Evolutionary conservation across 2,329 filamentous ascomycete genomes (phyloP), one percentile per base, ranked within the genome.

Genomic region (Aspergillus quadrilineatus): DNA sequence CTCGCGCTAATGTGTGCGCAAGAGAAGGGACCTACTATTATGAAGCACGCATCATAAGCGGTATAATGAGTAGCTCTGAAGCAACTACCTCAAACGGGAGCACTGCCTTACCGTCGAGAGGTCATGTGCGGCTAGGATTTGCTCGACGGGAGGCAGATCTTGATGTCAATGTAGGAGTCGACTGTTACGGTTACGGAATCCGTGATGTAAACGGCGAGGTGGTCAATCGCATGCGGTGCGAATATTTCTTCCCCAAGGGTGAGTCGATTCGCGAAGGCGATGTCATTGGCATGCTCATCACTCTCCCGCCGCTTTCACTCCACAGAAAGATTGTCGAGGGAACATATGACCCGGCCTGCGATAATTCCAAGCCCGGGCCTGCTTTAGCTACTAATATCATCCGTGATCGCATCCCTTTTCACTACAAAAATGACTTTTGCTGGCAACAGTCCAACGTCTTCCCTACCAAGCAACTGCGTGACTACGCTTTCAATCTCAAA

Each of bases 111-210:
- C 65, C 67, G 22, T 62, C 70, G 53, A 68, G 74, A 53, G 77
- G 77, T 8, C 74, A 77, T 74, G 81, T 72, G 70, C 81, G 66
- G 70, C 81, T 75, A 32, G 77, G 77, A 28, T 79, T 79, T 55
- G 75, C 75, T 39, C 69, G 77, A 37, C 72, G 77, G 22, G 77
- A 79, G 61, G 75, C 79, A 6, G 74, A 77, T 55, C 67, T 75
- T 10, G 76, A 79, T 57, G 78, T 78, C 39, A 79, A 80, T 69
- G 87, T 97, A 26, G 89, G 94, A 6, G 84, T 97, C 70, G 95
- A 95, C 3, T 97, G 91, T 42, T 97, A 97, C 76, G 96, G 92
- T 69, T 97, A 97, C 71, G 93, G 90, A 45, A 85, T 97, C 56
- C 89, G 92, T 43, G 94, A 99, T 68, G 87, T 92, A 26, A 84